Conservation (phyloP, 2,329 filamentous ascomycete genomes). For the Colletotrichum liaoningense region DNA sequence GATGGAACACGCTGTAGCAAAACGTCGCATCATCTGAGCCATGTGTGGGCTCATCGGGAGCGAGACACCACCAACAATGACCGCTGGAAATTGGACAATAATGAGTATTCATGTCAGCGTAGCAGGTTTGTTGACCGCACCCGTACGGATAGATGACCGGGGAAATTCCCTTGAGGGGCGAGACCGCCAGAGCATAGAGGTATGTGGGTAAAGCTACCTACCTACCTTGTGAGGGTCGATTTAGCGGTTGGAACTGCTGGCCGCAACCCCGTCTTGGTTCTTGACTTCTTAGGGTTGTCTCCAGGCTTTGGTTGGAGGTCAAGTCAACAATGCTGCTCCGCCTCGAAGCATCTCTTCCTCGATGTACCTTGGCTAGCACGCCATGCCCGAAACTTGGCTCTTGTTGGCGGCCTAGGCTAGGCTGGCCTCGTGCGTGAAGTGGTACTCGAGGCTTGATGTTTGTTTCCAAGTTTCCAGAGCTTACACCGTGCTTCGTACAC, state of each 20-base stretch:
- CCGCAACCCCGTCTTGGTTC: conserved; percentile 15
- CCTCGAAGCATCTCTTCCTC: neutral
- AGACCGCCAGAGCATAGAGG: neutral
- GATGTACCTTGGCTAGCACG: conserved; percentile 16
- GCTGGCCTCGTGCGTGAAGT: conserved; percentile 6
- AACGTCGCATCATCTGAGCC: conserved; percentile 29
- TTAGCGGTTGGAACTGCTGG: conserved; percentile 1
- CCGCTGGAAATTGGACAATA: neutral
- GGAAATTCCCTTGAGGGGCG: conserved; percentile 4
- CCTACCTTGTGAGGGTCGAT: neutral
- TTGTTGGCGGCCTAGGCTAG: conserved; percentile 9
- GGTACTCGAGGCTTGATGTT: neutral
- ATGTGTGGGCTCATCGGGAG: conserved; percentile 3
- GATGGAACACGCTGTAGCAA: neutral
- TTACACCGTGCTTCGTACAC: neutral
- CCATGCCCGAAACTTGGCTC: conserved; percentile 23
- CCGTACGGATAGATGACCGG: neutral
- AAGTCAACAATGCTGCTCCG: neutral
- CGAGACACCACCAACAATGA: neutral
- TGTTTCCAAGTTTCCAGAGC: conserved; percentile 4
- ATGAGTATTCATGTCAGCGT: neutral
- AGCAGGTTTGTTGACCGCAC: neutral
- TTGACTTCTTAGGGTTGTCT: neutral
- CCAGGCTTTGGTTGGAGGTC: neutral
- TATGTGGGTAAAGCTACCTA: neutral